Percentiles rank a stretch among this genome's conserved stretches.
Evolutionary conservation across 331 rosid genomes (phyloP).

Genomic region (Saraca asoca): DNA sequence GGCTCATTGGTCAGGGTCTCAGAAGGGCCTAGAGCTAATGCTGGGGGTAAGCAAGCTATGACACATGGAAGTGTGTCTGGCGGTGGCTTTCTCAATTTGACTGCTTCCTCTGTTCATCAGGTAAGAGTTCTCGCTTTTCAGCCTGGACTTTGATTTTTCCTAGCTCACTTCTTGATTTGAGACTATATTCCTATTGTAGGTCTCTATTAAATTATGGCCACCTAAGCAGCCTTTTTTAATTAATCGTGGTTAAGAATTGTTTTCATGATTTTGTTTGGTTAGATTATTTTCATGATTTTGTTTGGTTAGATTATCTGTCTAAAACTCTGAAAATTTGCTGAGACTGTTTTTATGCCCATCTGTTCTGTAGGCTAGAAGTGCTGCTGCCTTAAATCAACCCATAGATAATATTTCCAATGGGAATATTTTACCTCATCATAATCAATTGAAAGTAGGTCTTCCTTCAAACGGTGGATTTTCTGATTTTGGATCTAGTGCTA

Average conservation of each 20-base stretch:
- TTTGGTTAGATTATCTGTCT: neutral
- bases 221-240: neutral
- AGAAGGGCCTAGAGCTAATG: constrained; percentile 65
- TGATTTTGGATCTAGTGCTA: constrained; percentile 56
- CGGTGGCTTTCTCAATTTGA: constrained; percentile 51
- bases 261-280: neutral
- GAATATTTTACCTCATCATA: constrained; percentile 49
- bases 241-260: neutral
- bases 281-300: neutral
- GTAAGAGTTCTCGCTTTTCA: constrained; percentile 37
- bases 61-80: constrained; percentile 58
- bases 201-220: constrained; percentile 11
- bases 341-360: constrained; percentile 1
- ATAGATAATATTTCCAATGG: constrained; percentile 57
- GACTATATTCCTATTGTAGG: neutral
- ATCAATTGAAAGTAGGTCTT: constrained; percentile 53
- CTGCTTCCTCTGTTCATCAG: constrained; percentile 61
- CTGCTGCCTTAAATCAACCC: constrained; percentile 49
- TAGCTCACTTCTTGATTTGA: neutral
- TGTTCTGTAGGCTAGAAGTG: constrained; percentile 55
- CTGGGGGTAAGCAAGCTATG: constrained; percentile 60
- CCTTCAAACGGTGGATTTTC: constrained; percentile 51
- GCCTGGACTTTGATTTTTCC: constrained; percentile 3
- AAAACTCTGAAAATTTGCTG: neutral
- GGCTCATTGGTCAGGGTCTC: constrained; percentile 58